These are phyloP conservation scores for Strigomonas galati DNA, from an alignment of 208 protist genomes.

Conservation along the genomic window DNA sequence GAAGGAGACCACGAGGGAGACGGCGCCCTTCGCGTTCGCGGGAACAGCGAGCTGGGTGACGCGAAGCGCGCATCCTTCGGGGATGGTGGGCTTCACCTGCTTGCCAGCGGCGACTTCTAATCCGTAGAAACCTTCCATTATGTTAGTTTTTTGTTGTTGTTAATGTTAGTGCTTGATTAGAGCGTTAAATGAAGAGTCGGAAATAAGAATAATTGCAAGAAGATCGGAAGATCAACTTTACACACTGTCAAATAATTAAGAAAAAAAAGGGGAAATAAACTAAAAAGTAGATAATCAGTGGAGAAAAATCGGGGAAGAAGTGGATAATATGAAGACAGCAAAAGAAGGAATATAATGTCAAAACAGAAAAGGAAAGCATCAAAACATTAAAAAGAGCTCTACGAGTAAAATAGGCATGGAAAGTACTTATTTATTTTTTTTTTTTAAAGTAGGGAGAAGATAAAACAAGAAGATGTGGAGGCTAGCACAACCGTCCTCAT, in stretches of 20 bases:
- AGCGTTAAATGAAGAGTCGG: not conserved
- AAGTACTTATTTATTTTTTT: constrained; percentile 1
- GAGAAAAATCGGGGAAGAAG: not conserved
- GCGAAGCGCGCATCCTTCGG: constrained; percentile 77
- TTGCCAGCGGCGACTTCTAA: constrained; percentile 62
- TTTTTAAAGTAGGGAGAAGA: too few relatives aligned
- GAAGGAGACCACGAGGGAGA: constrained; percentile 73
- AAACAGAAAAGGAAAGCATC: too few relatives aligned
- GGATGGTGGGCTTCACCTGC: constrained; percentile 84
- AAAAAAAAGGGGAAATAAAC: not conserved
- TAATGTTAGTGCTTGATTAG: not conserved
- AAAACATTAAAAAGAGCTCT: not conserved
- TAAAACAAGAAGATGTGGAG: too few relatives aligned
- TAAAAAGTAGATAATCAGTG: not conserved
- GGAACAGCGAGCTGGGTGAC: constrained; percentile 86
- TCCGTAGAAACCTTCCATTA: constrained; percentile 89
- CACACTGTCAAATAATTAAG: not conserved
- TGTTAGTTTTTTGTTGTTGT: not conserved
- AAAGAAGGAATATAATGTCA: too few relatives aligned
- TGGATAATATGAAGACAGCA: not conserved
- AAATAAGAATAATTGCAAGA: not conserved
- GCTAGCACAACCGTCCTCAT: too few relatives aligned
- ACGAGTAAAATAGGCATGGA: not conserved
- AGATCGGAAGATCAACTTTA: not conserved
- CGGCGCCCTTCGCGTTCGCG: constrained; percentile 64